Evolutionary conservation across 306 rosid genomes (phyloP), one percentile per base, ranked within the genome.

Genomic region (Lablab purpureus): DNA sequence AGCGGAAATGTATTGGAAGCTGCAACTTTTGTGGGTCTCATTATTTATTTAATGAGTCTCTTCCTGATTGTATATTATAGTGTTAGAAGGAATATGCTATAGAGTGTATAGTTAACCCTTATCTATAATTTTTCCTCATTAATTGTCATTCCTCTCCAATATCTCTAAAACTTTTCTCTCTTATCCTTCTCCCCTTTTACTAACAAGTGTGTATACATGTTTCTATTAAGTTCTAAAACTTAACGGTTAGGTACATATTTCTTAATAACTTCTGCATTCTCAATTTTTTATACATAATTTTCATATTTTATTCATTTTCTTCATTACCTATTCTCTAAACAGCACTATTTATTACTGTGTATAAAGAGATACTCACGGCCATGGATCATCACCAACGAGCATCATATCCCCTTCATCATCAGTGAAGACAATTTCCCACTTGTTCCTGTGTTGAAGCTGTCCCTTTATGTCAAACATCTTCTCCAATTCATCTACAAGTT

Each of bases 321-420:
- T 22, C 22, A 28, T 52, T 37, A 1, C 73, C 18, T 27, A 9
- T 46, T 75, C 18, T 63, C 17, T 28, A 6, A 46, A 75, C n/a
- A 47, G 25, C 51, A 49, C 1, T 1, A 12, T 19, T 0, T 11
- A 50, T 27, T 19, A 59, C 4, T 37, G 73, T 30, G 72, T 52
- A 77, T 37, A 65, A 83, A 54, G 83, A 73, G 54, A 71, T 87
- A 82, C 99, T 92, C 84, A 92, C 97, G 47, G 87, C 98, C 98
- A 95, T 0, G 92, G 93, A 84, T 92, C 91, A 65, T 95, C 97
- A 3, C 99, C 98, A 59, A 91, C 85, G 59, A 92, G 98, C 99
- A 92, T 92, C 85, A 82, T 90, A 84, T 95, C 99, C 55, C 97
- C 96, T 84, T 96, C 99, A 51, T 93, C 92, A 66, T 96, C 99